phyloP scores from a whole-genome alignment of 2,329 filamentous ascomycete genomes.

The Colletotrichum lentis region DNA sequence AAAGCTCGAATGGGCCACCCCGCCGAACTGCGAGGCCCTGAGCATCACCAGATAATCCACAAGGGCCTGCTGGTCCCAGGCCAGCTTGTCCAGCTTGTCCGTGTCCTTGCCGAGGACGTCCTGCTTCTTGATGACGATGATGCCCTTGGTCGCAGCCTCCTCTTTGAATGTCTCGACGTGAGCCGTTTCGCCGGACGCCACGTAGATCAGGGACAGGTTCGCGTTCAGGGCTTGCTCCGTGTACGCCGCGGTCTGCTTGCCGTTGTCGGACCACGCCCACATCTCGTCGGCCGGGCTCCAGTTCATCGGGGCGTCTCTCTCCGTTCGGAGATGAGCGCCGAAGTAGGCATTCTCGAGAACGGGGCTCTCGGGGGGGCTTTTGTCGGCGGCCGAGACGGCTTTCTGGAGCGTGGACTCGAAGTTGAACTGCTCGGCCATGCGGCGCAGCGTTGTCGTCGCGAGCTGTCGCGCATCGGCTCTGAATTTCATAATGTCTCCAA shows the following conservation, averaged over 20 bases:
- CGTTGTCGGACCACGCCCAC: constrained; percentile 39
- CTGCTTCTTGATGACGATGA: constrained; percentile 46
- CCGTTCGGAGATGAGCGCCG: constrained; percentile 46
- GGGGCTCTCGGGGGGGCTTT: background rate
- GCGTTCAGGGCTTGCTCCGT: constrained; percentile 41
- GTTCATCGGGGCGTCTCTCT: constrained; percentile 44
- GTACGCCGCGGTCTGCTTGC: constrained; percentile 45
- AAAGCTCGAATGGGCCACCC: constrained; percentile 46
- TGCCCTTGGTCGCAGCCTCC: constrained; percentile 29
- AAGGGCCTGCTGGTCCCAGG: constrained; percentile 47
- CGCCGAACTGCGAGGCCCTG: constrained; percentile 46
- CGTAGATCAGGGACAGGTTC: constrained; percentile 43
- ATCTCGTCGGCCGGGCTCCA: constrained; percentile 40
- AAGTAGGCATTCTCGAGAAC: constrained; percentile 43
- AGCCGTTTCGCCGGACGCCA: constrained; percentile 44
- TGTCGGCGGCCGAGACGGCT: background rate
- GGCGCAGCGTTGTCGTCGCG: constrained; percentile 42
- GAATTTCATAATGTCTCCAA: constrained; percentile 47
- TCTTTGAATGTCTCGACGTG: constrained; percentile 37
- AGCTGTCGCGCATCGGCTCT: constrained; percentile 44
- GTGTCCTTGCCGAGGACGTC: constrained; percentile 41
- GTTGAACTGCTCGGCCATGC: constrained; percentile 37
- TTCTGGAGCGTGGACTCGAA: constrained; percentile 15
- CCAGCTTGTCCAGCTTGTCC: constrained; percentile 40
- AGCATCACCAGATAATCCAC: constrained; percentile 47